Base-by-base conservation (phyloP, 129 eudicot species). In the Pulicaria dysenterica region DNA sequence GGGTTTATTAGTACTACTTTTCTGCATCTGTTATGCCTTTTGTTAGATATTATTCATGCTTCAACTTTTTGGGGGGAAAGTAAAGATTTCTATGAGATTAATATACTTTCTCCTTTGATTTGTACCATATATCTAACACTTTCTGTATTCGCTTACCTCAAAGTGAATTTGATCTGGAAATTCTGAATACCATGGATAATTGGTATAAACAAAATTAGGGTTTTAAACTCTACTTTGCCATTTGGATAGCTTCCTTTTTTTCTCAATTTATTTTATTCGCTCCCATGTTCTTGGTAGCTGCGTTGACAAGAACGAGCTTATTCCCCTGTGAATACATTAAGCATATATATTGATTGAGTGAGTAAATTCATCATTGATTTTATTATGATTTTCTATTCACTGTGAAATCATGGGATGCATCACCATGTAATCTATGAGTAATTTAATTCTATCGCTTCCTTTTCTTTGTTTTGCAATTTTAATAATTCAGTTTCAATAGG, bases 61-160 rank as follows among this genome's bases (percentile, higher is more conserved):
- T 75, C 41, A 56, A 38, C 48, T 75, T 75, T 64, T 43, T 24
- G 31, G 73, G 73, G 73, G 46, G 3, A 66, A 74, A 59, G 37
- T 64, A 41, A 57, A 24, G 10, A 9, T 43, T 43, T 24, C 42
- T 70, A 19, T 40, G 50, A 53, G 51, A 51, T 69, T 53, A 4
- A 3, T 42, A 37, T 53, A 54, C 6, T 50, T 73, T 16, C 17
- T 64, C 41, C 5, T 64, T 49, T 64, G 53, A 34, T 72, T 3
- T 69, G 31, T 24, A 24, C 31, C 2, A 7, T 51, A 1, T 38
- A 8, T 7, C 2, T 13, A 42, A 60, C 24, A 60, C 48, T 73
- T 73, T 42, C 10, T 59, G 7, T 16, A 45, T 72, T 58, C 45
- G 47, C 67, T 72, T 58, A 12, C 46, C 7, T 59, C 8, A 36